Base-by-base conservation (phyloP, 2,329 filamentous ascomycete species). In the Calycina herbarum region DNA sequence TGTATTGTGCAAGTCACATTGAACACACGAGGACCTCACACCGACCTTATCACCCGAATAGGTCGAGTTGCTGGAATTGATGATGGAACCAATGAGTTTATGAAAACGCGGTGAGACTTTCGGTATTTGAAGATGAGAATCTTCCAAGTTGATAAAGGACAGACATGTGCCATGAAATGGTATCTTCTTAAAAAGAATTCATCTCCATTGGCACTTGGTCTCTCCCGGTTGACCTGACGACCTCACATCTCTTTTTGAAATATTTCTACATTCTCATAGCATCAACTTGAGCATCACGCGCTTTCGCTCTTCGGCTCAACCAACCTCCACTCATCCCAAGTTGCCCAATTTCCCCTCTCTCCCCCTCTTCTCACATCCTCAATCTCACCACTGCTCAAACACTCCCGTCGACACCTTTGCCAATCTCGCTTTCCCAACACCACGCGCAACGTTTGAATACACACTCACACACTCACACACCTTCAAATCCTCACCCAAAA, bases 21-120 rank as follows among this genome's bases (percentile, higher is more conserved):
- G 45, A 51, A 51, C 45, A 51, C 45, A 51, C 45, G 20, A 51
- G 20, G 20, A 51, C 20, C 45, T 51, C 45, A 51, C 45, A 51
- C 45, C 45, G 45, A 51, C 45, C 45, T 51, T 27, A 10, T 27
- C 45, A 24, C 17, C n/a, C n/a, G n/a, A 24, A 51, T 24, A 1
- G 8, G 45, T 51, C 45, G n/a, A 51, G 45, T 11, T 24, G n/a
- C 45, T 51, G n/a, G 45, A 27, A 51, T 10, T 6, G 20, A 24
- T n/a, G n/a, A 24, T 51, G n/a, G 45, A 51, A 51, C 20, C n/a
- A 13, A 24, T n/a, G n/a, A 24, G 6, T 51, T 24, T 4, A 51
- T 11, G 45, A 51, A 51, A 24, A 6, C 17, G n/a, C n/a, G 13
- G n/a, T 24, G 20, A 24, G 24, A 48, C 42, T n/a, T 20, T 20